Conservation (phyloP, 2,329 filamentous ascomycete genomes). For the Colletotrichum musicola region DNA sequence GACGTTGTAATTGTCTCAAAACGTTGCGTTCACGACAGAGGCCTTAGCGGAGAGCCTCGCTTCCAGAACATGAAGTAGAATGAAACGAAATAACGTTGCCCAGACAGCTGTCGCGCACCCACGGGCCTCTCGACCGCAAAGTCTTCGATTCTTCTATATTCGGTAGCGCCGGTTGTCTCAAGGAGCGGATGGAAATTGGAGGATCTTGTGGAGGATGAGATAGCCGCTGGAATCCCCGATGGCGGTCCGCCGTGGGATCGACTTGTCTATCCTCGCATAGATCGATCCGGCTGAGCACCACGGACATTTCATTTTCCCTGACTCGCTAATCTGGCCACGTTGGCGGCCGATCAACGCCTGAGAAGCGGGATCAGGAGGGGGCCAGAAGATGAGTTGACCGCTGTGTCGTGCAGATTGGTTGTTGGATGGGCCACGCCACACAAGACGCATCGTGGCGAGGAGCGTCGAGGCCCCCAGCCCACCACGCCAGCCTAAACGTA, state of each 20-base stretch:
- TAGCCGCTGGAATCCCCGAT: constrained; percentile 19
- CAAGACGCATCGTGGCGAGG: constrained; percentile 9
- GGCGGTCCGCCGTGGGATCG: constrained; percentile 27
- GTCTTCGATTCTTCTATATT: constrained; percentile 21
- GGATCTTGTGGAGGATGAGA: constrained; percentile 33
- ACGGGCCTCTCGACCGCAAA: constrained; percentile 18
- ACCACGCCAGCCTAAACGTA: not conserved
- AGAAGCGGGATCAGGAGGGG: constrained; percentile 7
- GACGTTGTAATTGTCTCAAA: constrained; percentile 33
- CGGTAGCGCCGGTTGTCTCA: constrained; percentile 28
- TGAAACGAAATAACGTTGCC: constrained; percentile 31
- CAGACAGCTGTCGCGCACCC: constrained; percentile 17
- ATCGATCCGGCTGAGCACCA: constrained; percentile 21
- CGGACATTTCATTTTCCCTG: constrained; percentile 14
- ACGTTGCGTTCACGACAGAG: not conserved
- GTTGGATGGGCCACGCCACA: constrained; percentile 10
- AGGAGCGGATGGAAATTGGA: constrained; percentile 34
- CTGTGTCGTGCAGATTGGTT: constrained; percentile 21
- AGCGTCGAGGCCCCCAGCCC: constrained; percentile 13
- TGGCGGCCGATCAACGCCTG: constrained; percentile 5
- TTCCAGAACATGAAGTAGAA: constrained; percentile 37
- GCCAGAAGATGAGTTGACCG: constrained; percentile 28
- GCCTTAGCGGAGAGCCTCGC: constrained; percentile 14
- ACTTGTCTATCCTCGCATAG: constrained; percentile 9
- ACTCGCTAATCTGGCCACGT: constrained; percentile 28